A percentile compares a stretch with the other conserved stretches of the same genome.
phyloP scores from a whole-genome alignment of 139 green algal species.

The Gonium pectorale region DNA sequence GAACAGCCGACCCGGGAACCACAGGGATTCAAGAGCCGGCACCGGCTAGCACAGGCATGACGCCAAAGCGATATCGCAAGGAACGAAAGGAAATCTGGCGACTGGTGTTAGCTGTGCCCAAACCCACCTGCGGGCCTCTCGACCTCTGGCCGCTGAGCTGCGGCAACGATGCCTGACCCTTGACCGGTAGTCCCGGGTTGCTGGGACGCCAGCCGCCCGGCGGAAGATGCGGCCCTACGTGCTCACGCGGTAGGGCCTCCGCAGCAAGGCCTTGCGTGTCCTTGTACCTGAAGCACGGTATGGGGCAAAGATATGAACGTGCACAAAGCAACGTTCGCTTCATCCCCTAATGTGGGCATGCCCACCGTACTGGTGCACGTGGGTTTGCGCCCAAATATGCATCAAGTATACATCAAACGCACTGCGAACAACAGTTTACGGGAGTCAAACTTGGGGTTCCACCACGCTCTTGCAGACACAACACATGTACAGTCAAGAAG shows the following conservation, averaged over 20 bases:
- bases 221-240: constrained; percentile 69
- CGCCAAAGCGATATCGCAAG: too few species aligned
- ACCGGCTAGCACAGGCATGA: too few species aligned
- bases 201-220: constrained; percentile 64
- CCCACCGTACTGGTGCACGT: not conserved
- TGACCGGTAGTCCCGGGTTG: constrained; percentile 5
- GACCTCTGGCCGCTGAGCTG: constrained; percentile 1
- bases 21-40: too few species aligned
- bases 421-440: not conserved
- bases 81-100: too few species aligned
- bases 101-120: too few species aligned
- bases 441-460: not conserved
- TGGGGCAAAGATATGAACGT: not conserved
- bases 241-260: constrained; percentile 50
- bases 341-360: too few species aligned
- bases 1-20: too few species aligned
- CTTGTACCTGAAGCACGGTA: constrained; percentile 49
- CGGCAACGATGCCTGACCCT: not conserved
- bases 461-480: not conserved
- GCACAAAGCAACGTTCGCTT: not conserved
- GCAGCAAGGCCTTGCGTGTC: constrained; percentile 45
- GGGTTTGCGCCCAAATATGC: not conserved
- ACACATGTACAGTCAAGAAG: too few species aligned
- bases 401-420: not conserved
- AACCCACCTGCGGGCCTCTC: constrained; percentile 1